Evolutionary conservation across 345 rosid species (phyloP), one percentile per base, ranked within the genome.

Genomic region (Psidium guajava): DNA sequence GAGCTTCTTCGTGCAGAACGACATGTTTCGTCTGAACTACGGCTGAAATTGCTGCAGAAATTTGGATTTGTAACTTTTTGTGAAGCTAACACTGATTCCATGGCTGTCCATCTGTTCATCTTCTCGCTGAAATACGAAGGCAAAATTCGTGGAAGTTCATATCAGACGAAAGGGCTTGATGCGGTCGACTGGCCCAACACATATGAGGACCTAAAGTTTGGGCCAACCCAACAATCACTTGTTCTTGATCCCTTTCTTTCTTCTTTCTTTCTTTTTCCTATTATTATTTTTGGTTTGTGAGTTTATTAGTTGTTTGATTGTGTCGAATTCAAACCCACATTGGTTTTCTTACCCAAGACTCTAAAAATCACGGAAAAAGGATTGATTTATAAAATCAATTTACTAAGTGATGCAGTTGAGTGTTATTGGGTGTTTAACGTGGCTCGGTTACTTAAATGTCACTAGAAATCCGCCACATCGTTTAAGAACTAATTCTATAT

Each of bases 1-100:
- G 85, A 91, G 88, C 84, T 92, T 92, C 90, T 93, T 90, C 84
- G 92, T 94, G 87, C 96, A 93, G 87, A 95, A 96, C 86, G 99
- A 96, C 91, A 94, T 96, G 61, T 96, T 96, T 74, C 95, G 96
- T 54, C 96, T 95, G 82, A 95, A 94, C 85, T 95, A 96, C 58
- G 94, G 94, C 85, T 92, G 89, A 92, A 59, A 77, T 28, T 8
- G 59, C 20, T 47, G 47, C 25, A 52, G 8, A 14, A 50, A 27
- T 82, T 51, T 49, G 55, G 32, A 24, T 49, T 27, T 4, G 47
- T 20, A 82, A 36, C 83, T 13, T 16, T 28, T 27, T 28, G 83
- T 52, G 57, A 51, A 51, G 13, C 54, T 52, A 21, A 24, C 47
- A 18, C 44, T 69, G 80, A 69, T 36, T 22, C 16, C 27, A 82